Conservation (phyloP, 2,329 filamentous ascomycete species). For the Hymenoscyphus infarciens region DNA sequence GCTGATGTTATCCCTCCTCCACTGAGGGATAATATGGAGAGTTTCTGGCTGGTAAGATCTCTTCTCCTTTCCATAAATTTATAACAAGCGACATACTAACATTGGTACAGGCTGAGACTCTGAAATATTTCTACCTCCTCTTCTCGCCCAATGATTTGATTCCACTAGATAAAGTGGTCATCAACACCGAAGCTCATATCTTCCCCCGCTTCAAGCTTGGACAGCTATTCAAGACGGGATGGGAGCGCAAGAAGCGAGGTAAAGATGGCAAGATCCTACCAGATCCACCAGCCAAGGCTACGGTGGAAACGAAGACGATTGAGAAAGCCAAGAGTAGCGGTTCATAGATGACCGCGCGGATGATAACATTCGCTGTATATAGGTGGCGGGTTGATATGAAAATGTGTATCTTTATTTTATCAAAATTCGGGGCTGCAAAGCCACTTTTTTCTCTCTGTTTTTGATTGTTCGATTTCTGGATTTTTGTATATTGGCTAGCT, state of each 20-base stretch:
- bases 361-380: neutral
- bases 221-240: conserved; percentile 74
- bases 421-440: neutral
- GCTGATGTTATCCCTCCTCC: conserved; percentile 68
- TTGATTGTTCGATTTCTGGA: neutral
- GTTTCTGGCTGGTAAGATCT: conserved; percentile 84
- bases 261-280: conserved; percentile 34
- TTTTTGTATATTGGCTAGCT: too few relatives aligned
- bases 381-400: neutral
- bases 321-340: neutral
- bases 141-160: conserved; percentile 82
- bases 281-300: conserved; percentile 19
- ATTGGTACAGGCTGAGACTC: conserved; percentile 72
- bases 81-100: conserved; percentile 17
- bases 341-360: neutral
- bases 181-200: conserved; percentile 94
- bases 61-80: conserved; percentile 8
- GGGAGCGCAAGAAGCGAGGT: conserved; percentile 65
- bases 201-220: conserved; percentile 83
- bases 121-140: conserved; percentile 96
- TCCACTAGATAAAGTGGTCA: conserved; percentile 80
- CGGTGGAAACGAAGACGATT: conserved; percentile 3
- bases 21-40: conserved; percentile 90
- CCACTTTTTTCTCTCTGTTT: neutral
- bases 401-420: neutral